Evolutionary conservation across 192 early-diverging fungal genomes (phyloP).

Genomic region (Coemansia sp.): DNA sequence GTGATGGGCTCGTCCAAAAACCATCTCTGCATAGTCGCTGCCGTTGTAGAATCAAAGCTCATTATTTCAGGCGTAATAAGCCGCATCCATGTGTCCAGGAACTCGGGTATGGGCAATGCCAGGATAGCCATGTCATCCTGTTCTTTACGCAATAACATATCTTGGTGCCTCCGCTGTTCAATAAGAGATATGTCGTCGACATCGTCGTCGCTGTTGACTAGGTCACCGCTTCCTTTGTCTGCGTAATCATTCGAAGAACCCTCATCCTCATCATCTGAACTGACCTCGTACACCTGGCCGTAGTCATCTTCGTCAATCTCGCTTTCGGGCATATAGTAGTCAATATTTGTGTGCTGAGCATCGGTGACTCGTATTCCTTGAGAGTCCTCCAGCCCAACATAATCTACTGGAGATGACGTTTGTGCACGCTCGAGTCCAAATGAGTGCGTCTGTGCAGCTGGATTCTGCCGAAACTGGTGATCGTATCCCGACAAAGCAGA

Average conservation of each 20-base stretch:
- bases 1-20: constrained; percentile 11
- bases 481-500: no score
- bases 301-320: no score
- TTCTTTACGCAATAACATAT: constrained; percentile 19
- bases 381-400: no score
- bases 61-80: constrained; percentile 23
- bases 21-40: constrained; percentile 30
- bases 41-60: constrained; percentile 15
- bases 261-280: not conserved
- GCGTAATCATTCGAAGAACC: constrained; percentile 2
- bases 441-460: not conserved
- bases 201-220: not conserved
- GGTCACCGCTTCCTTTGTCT: constrained; percentile 11
- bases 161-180: constrained; percentile 15
- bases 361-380: no score
- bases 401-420: no score
- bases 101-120: constrained; percentile 23
- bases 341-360: no score
- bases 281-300: constrained; percentile 1
- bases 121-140: constrained; percentile 33
- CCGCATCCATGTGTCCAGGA: constrained; percentile 33
- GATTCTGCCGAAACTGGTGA: no score
- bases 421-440: no score
- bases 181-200: not conserved
- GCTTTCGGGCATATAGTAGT: constrained; percentile 1